Percentiles rank a stretch among this genome's conserved stretches.
Evolutionary conservation across 2,329 filamentous ascomycete species (phyloP).

Genomic region (Podosphaera aphanis): DNA sequence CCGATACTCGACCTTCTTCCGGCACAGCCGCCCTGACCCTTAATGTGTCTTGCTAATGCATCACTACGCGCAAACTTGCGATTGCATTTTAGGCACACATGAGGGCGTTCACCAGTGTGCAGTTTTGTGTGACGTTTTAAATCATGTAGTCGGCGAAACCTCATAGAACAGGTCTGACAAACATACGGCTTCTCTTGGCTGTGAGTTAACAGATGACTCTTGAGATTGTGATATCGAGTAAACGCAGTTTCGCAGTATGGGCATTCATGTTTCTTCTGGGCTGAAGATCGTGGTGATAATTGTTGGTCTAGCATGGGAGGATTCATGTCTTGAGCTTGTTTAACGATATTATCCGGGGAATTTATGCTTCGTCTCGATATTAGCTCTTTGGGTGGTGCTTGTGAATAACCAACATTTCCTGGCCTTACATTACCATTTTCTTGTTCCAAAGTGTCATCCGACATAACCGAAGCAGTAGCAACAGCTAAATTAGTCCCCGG

Average conservation of each 20-base stretch:
- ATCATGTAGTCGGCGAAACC: conserved; percentile 82
- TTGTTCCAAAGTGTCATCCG: conserved; percentile 9
- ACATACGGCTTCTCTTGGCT: conserved; percentile 96
- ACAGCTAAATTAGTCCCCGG: conserved; percentile 15
- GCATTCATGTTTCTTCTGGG: conserved; percentile 81
- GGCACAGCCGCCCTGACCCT: conserved; percentile 85
- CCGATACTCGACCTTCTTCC: conserved; percentile 71
- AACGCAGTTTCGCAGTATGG: conserved; percentile 94
- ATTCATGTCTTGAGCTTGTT: conserved; percentile 22
- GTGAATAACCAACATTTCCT: conserved; percentile 6
- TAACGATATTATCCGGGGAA: conserved; percentile 14
- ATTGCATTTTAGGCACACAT: conserved; percentile 85
- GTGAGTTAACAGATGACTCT: conserved; percentile 89
- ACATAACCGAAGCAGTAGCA: conserved; percentile 13
- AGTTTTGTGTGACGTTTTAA: conserved; percentile 90
- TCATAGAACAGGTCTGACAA: conserved; percentile 77
- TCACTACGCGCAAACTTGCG: conserved; percentile 88
- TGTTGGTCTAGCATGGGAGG: conserved; percentile 28
- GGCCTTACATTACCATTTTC: conserved; percentile 9
- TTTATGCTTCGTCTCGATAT: conserved; percentile 12
- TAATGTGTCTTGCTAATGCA: conserved; percentile 81
- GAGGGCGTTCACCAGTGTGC: conserved; percentile 86
- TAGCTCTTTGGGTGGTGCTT: conserved; percentile 10
- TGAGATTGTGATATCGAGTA: conserved; percentile 89
- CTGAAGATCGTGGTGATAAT: conserved; percentile 40